Evolutionary conservation across 768 basidiomycete genomes (phyloP), one percentile per base, ranked within the genome.

Genomic region (Thelephora ganbajun): DNA sequence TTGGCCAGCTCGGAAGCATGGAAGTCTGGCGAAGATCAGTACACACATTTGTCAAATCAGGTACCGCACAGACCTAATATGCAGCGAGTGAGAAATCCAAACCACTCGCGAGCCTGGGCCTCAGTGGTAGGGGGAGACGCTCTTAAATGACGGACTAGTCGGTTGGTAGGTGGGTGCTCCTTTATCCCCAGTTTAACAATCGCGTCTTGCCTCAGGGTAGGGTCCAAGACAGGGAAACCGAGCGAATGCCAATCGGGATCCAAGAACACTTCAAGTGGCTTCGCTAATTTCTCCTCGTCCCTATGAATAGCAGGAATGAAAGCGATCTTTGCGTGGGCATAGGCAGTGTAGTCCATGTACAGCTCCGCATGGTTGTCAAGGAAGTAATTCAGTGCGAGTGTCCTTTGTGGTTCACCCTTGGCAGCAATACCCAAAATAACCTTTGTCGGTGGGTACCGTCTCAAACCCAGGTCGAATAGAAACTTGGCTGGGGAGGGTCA

Each of bases 271-370:
- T 89, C 81, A 54, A 70, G 68, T 12, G 80, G 77, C 35, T 70
- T 76, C 1, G 76, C 81, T 50, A 88, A 57, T 49, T 73, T 70
- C 26, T 62, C 53, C n/a, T 71, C 72, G 13, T 70, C 66, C 4
- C 71, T 67, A 14, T 72, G 67, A 2, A 76, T 55, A 2, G 90
- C 79, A 1, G 94, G 94, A 39, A 99, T 76, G 64, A 87, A 99
- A 0, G 83, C 67, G 7, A 84, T 58, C 19, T 78, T 65, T 3
- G 67, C 63, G 52, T 77, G 84, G 12, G 69, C 57, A 12, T 65
- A 58, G n/a, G 76, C 69, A 41, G 74, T 66, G 52, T 85, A 84
- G 35, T 74, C 65, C 1, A 62, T 57, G 57, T 86, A 93, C 48
- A 73, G 73, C 0, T 66, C 69, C 6, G 67, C 59, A 23, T 81